Evolutionary conservation across 352 stramenopile species (phyloP).

Genomic region (Halophytophthora polymorphica): DNA sequence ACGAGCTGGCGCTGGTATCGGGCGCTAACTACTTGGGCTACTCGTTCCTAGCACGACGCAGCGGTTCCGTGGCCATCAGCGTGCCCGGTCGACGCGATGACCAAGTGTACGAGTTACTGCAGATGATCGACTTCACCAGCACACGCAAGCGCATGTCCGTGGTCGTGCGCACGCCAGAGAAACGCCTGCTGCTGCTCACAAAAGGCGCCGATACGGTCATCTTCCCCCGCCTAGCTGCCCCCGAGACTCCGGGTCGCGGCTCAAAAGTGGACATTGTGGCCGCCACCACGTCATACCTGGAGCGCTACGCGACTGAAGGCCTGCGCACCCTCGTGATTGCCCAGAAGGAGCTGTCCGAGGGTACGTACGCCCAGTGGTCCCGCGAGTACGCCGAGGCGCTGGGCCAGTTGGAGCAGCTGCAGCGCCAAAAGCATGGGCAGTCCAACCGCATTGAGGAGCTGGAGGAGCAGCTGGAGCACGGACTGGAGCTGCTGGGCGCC

Average conservation of each 20-base stretch:
- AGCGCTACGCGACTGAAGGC: conserved; percentile 82
- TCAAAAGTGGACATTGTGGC: conserved; percentile 35
- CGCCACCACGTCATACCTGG: conserved; percentile 71
- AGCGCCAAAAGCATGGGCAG: conserved; percentile 50
- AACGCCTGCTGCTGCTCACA: conserved; percentile 64
- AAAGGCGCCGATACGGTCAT: conserved; percentile 87
- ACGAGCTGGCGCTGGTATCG: conserved; percentile 80
- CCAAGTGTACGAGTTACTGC: conserved; percentile 85
- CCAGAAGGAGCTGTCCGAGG: conserved; percentile 66
- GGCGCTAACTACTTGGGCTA: conserved; percentile 83
- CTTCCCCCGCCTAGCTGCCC: conserved; percentile 46
- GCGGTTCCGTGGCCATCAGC: conserved; percentile 54
- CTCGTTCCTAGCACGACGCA: conserved; percentile 62
- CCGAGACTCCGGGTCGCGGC: too few species aligned
- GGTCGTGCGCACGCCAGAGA: conserved; percentile 84
- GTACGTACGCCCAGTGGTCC: conserved; percentile 72
- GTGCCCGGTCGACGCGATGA: conserved; percentile 34
- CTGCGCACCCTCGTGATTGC: conserved; percentile 89
- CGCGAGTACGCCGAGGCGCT: conserved; percentile 71
- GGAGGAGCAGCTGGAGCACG: conserved; percentile 73
- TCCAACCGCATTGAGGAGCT: conserved; percentile 78
- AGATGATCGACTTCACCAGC: conserved; percentile 98
- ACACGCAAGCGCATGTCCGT: conserved; percentile 99
- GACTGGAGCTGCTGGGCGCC: conserved; percentile 67
- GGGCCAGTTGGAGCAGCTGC: conserved; percentile 68